A percentile compares a stretch with the other conserved stretches of the same genome.
phyloP scores from a whole-genome alignment of 2,329 filamentous ascomycete genomes.

The Diaporthe sp. region DNA sequence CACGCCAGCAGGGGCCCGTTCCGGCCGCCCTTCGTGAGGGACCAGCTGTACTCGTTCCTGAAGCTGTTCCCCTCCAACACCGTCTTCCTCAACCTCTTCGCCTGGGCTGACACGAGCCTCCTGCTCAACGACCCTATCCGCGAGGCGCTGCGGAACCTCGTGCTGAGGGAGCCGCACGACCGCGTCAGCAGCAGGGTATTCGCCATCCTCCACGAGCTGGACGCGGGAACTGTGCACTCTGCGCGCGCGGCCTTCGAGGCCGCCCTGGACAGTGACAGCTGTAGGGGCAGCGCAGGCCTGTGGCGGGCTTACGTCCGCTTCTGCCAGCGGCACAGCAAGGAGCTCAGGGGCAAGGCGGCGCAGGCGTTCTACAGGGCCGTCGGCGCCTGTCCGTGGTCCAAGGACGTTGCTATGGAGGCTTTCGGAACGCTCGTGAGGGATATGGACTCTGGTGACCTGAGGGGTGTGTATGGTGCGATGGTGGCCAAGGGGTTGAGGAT shows the following conservation, averaged over 20 bases:
- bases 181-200: constrained; percentile 58
- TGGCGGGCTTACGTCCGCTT: constrained; percentile 65
- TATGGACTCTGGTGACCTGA: constrained; percentile 60
- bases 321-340: constrained; percentile 49
- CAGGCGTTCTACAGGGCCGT: constrained; percentile 61
- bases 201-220: constrained; percentile 62
- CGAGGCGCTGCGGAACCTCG: constrained; percentile 67
- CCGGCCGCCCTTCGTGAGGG: constrained; percentile 73
- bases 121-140: constrained; percentile 82
- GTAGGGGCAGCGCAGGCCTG: constrained; percentile 53
- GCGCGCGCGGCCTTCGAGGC: constrained; percentile 62
- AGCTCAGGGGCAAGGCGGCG: constrained; percentile 53
- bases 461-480: constrained; percentile 59
- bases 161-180: constrained; percentile 54
- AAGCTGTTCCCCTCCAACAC: constrained; percentile 78
- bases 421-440: constrained; percentile 56
- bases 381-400: constrained; percentile 60
- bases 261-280: constrained; percentile 54
- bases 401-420: constrained; percentile 61
- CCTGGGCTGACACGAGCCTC: constrained; percentile 79
- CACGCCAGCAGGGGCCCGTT: constrained; percentile 71
- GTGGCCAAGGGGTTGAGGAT: constrained; percentile 60
- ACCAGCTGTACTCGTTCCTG: constrained; percentile 70
- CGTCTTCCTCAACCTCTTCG: constrained; percentile 76
- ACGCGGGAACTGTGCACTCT: constrained; percentile 59